These are phyloP conservation scores for Tribonema minus DNA, from an alignment of 108 stramenopile species.

Conservation along the genomic window DNA sequence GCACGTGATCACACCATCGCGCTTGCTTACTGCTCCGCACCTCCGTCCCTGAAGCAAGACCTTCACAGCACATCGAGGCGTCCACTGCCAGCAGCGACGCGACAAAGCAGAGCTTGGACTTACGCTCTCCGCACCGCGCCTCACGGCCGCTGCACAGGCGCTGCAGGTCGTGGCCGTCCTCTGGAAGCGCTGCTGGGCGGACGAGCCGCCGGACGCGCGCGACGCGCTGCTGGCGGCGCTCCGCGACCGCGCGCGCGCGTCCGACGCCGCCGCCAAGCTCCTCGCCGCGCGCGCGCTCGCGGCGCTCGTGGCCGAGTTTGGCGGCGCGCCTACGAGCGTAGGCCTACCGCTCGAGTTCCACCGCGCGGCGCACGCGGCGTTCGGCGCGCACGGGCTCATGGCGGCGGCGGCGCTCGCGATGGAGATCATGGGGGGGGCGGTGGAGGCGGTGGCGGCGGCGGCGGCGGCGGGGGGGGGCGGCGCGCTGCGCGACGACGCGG, in stretches of 20 bases:
- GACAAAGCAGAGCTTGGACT: too few relatives aligned
- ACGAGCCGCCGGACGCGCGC: constrained; percentile 3
- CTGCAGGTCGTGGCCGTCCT: constrained; percentile 17
- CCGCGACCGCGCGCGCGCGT: background rate
- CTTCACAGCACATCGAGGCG: too few relatives aligned
- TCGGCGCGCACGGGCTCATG: background rate
- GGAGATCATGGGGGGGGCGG: constrained; percentile 21
- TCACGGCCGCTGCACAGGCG: constrained; percentile 12
- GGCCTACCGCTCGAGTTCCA: constrained; percentile 24
- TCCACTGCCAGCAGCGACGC: too few relatives aligned
- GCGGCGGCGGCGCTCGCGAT: constrained; percentile 33
- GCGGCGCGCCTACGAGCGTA: constrained; percentile 10
- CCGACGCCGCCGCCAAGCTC: background rate
- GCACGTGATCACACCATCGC: too few relatives aligned
- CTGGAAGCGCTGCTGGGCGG: constrained; percentile 34
- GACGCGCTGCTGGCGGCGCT: constrained; percentile 13
- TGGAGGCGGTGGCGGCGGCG: constrained; percentile 8
- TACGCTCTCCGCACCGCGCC: too few relatives aligned
- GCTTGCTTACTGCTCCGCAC: too few relatives aligned
- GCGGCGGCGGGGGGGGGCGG: background rate
- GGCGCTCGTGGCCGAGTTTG: constrained; percentile 31
- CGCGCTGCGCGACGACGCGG: too few relatives aligned
- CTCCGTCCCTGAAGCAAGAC: too few relatives aligned
- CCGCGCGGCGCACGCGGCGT: background rate
- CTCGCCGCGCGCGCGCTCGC: constrained; percentile 15